phyloP scores from a whole-genome alignment of 768 basidiomycete genomes.

The Cyclocybe aegerita region DNA sequence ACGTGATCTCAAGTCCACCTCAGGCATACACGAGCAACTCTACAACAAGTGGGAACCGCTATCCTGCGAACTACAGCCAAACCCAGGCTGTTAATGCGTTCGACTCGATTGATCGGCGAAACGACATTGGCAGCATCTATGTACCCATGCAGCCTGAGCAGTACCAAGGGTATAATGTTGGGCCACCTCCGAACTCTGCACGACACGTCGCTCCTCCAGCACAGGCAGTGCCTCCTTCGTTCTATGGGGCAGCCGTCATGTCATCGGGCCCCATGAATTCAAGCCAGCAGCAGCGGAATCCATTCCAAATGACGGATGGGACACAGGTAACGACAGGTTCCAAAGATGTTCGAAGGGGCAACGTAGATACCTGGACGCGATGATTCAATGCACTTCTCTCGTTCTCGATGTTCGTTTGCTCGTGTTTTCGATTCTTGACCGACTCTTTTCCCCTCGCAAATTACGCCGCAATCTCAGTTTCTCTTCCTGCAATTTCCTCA shows the following conservation, averaged over 20 bases:
- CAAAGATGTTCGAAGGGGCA: slow-evolving; percentile 61
- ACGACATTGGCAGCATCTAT: slow-evolving; percentile 69
- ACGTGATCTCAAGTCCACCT: slow-evolving; percentile 72
- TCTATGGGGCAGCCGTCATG: slow-evolving; percentile 66
- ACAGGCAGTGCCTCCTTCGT: slow-evolving; percentile 59
- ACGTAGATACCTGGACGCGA: slow-evolving; percentile 75
- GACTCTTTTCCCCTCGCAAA: neutral
- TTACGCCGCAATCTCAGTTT: neutral
- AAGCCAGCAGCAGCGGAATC: slow-evolving; percentile 39
- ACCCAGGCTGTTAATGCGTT: slow-evolving; percentile 43
- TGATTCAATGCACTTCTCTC: slow-evolving; percentile 31
- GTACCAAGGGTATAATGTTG: slow-evolving; percentile 54
- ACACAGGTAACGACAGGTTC: slow-evolving; percentile 36
- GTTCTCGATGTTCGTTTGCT: neutral
- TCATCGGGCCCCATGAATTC: slow-evolving; percentile 40
- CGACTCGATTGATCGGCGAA: slow-evolving; percentile 60
- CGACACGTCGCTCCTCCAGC: slow-evolving; percentile 51
- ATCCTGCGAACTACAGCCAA: slow-evolving; percentile 54
- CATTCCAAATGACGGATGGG: slow-evolving; percentile 37
- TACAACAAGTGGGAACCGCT: slow-evolving; percentile 59
- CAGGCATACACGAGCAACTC: slow-evolving; percentile 63
- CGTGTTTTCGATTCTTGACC: neutral
- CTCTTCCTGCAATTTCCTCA: slow-evolving; percentile 5
- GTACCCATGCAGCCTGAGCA: slow-evolving; percentile 85
- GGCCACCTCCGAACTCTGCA: slow-evolving; percentile 30